Percentiles rank a stretch among this genome's conserved stretches.
These are phyloP conservation scores for Cercis canadensis DNA, from an alignment of 306 rosid species.

Conservation along the genomic window DNA sequence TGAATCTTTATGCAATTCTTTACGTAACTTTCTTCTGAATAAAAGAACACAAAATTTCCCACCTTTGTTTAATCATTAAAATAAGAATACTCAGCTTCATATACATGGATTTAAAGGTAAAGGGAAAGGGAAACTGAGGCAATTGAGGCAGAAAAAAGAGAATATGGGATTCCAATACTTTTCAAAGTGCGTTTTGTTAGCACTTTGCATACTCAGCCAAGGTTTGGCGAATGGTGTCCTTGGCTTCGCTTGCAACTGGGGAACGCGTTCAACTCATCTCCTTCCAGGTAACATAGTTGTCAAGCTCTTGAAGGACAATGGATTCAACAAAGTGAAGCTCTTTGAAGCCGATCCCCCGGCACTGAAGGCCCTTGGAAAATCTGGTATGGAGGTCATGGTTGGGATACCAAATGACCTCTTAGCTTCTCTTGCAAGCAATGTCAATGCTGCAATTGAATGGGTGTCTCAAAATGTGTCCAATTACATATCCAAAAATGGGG, in stretches of 20 bases:
- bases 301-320: constrained; percentile 80
- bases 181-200: constrained; percentile 41
- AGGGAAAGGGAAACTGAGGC: not conserved
- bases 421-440: constrained; percentile 65
- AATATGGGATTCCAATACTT: constrained; percentile 55
- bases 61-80: constrained; percentile 8
- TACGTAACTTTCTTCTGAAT: constrained; percentile 60
- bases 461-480: constrained; percentile 75
- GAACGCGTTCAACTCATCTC: constrained; percentile 75
- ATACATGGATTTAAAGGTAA: constrained; percentile 28
- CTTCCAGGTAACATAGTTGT: constrained; percentile 68
- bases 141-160: constrained; percentile 14
- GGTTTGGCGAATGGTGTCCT: constrained; percentile 44
- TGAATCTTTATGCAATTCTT: constrained; percentile 57
- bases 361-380: constrained; percentile 73
- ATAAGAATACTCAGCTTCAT: constrained; percentile 32
- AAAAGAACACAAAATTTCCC: constrained; percentile 41
- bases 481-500: constrained; percentile 69
- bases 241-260: constrained; percentile 89
- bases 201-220: constrained; percentile 53
- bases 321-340: constrained; percentile 80
- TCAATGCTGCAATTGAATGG: constrained; percentile 75
- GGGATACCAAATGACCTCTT: constrained; percentile 89
- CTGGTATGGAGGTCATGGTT: constrained; percentile 85
- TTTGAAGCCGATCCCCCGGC: constrained; percentile 89